These are phyloP conservation scores for Globisporangium paroecandrum DNA, from an alignment of 352 stramenopile species.

Conservation along the genomic window DNA sequence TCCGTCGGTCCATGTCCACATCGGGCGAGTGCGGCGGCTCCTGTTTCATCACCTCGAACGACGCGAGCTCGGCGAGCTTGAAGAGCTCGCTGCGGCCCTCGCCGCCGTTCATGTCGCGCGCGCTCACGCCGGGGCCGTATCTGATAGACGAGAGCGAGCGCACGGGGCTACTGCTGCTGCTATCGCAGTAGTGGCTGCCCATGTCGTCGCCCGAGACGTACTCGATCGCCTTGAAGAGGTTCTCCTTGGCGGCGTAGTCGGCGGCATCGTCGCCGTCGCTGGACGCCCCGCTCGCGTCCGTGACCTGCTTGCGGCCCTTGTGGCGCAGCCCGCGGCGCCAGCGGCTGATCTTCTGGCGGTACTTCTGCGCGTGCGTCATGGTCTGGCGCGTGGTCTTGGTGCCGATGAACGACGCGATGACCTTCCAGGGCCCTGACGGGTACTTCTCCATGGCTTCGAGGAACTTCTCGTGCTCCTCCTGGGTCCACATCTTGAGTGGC, in stretches of 20 bases:
- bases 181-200: slow-evolving; percentile 22
- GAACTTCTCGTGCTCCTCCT: slow-evolving; percentile 85
- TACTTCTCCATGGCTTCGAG: slow-evolving; percentile 86
- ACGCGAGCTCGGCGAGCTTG: slow-evolving; percentile 67
- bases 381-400: slow-evolving; percentile 93
- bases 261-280: slow-evolving; percentile 39
- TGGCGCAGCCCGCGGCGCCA: slow-evolving; percentile 74
- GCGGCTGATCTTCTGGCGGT: slow-evolving; percentile 82
- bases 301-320: slow-evolving; percentile 70
- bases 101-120: slow-evolving; percentile 15
- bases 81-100: slow-evolving; percentile 58
- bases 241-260: slow-evolving; percentile 53
- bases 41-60: slow-evolving; percentile 74
- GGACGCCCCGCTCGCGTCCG: slow-evolving; percentile 25
- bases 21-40: slow-evolving; percentile 30
- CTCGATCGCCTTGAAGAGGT: slow-evolving; percentile 62
- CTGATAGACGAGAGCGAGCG: slow-evolving; percentile 28
- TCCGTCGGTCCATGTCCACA: background rate
- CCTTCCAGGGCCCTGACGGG: slow-evolving; percentile 75
- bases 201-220: slow-evolving; percentile 59
- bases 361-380: slow-evolving; percentile 85
- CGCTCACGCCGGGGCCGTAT: slow-evolving; percentile 21
- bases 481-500: slow-evolving; percentile 83
- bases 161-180: slow-evolving; percentile 27
- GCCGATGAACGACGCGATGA: slow-evolving; percentile 78